Base-by-base conservation (phyloP, 768 basidiomycete genomes). In the Scleroderma citrinum region DNA sequence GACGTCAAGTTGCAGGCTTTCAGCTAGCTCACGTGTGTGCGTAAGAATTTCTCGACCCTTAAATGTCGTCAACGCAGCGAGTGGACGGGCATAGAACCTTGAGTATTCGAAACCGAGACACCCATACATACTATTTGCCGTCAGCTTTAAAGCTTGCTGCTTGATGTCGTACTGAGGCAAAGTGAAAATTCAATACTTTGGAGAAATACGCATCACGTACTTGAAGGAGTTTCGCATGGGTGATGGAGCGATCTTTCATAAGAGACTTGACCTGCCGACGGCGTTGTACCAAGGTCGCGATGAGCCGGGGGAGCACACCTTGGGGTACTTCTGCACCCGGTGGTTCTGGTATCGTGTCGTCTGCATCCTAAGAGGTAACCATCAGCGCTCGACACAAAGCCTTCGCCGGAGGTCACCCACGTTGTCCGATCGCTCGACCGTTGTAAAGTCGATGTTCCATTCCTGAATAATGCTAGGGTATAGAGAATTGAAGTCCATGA, bases 401-500 rank as follows among this genome's bases (percentile, higher is more conserved):
- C 8, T 13, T 52, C 57, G 40, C 52, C 7, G 3, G n/a, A 21
- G 24, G 34, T 2, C 16, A 67, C 74, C 48, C 51, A 70, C 87
- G 60, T 80, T 80, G 50, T 75, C 72, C 21, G 81, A 81, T 47
- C 79, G 78, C 39, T 91, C 87, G 17, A 98, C 85, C 0, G 96
- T 99, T 10, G 96, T 98, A 60, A 98, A 98, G 69, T 98, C 96
- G 57, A 99, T 98, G 65, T 99, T 98, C 64, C 90, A 99, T 73
- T 99, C 96, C 62, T 98, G 96, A 42, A 99, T 99, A 73, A 99
- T 99, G 65, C 90, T 93, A 6, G 96, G 96, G 64, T 99, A 99
- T 48, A 99, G 76, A 52, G 93, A 96, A 69, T 99, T 99, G 83
- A 98, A 99, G 67, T 99, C 96, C 96, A 99, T 99, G 68, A 99